Evolutionary conservation across 306 rosid species (phyloP).

Genomic region (Gastrolobium bilobum): DNA sequence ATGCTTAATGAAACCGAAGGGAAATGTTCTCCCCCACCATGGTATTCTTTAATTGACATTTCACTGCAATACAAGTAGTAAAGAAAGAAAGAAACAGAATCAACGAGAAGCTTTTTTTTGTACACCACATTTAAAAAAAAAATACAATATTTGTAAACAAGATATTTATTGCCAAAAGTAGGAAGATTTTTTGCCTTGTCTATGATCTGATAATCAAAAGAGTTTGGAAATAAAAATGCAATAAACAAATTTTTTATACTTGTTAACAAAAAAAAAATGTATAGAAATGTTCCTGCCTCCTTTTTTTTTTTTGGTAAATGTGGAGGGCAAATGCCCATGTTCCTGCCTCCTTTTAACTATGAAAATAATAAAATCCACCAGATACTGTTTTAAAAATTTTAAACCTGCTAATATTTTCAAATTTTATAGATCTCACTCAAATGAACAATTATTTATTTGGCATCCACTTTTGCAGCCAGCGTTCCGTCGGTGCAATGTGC

Average conservation of each 20-base stretch:
- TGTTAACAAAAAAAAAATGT: not conserved
- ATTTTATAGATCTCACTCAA: not conserved
- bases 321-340: not conserved
- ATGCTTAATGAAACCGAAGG: constrained; percentile 36
- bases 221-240: not conserved
- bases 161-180: not conserved
- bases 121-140: not conserved
- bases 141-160: not conserved
- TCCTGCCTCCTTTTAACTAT: not conserved
- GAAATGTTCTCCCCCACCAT: not conserved
- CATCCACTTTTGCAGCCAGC: not conserved
- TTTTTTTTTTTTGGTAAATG: not conserved
- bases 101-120: not conserved
- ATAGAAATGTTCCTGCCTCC: not conserved
- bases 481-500: constrained; percentile 23
- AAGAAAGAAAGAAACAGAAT: not conserved
- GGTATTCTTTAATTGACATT: constrained; percentile 36
- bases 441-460: constrained; percentile 14
- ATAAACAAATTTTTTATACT: not conserved
- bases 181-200: constrained; percentile 26
- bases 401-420: not conserved
- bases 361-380: not conserved
- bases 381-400: not conserved
- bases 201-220: not conserved
- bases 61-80: not conserved